Conservation (phyloP, 345 rosid species). For the Syzygium grande region DNA sequence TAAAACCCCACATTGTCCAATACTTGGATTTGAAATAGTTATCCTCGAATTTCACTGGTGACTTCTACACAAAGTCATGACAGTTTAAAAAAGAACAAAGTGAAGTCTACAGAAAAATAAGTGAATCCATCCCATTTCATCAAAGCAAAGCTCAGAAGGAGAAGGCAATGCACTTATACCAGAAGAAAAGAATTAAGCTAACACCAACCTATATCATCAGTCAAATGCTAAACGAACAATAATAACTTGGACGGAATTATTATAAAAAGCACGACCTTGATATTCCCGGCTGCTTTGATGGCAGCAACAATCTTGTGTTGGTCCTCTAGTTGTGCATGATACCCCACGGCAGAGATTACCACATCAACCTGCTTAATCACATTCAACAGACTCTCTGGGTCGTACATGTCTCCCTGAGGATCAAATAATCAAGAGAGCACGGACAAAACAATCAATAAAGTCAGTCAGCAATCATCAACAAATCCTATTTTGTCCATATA, state of each 20-base stretch:
- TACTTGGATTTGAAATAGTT: not conserved
- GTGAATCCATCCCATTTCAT: not conserved
- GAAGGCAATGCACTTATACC: not conserved
- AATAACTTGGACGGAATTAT: not conserved
- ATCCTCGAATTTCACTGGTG: not conserved
- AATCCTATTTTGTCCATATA: not conserved
- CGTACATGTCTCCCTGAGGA: constrained; percentile 1
- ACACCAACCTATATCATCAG: not conserved
- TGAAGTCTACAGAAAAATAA: not conserved
- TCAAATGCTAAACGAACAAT: not conserved
- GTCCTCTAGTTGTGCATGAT: not conserved
- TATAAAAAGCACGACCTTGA: not conserved
- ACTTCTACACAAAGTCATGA: not conserved
- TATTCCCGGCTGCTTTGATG: constrained; percentile 1
- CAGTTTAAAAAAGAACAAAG: not conserved
- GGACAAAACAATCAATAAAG: not conserved
- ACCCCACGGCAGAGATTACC: constrained; percentile 3
- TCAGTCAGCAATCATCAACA: not conserved
- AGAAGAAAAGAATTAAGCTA: not conserved
- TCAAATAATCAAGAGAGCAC: not conserved
- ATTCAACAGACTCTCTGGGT: not conserved
- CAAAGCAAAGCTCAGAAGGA: not conserved
- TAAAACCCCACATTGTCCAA: not conserved
- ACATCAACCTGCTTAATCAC: constrained; percentile 2
- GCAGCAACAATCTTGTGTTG: constrained; percentile 5